Evolutionary conservation across 1,284 basidiomycete species (phyloP).

Genomic region (Rhodotorula sp.): DNA sequence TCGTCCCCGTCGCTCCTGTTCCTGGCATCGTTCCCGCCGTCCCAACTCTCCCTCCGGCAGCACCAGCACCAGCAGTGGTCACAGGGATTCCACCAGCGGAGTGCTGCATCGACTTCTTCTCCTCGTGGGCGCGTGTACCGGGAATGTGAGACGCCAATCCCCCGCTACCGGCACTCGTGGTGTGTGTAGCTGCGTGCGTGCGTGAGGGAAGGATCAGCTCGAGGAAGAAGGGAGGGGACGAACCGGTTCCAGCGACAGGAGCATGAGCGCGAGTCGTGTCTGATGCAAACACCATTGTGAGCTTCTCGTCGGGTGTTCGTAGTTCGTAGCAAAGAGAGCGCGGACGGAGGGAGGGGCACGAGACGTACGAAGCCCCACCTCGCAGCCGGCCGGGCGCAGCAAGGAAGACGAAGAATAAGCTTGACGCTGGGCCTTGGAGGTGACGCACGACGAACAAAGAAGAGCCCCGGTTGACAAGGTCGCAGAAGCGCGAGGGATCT

Average conservation of each 20-base stretch:
- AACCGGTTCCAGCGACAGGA: background rate
- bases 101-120: background rate
- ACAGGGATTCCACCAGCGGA: too few species aligned
- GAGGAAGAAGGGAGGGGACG: background rate
- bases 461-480: too few species aligned
- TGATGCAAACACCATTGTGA: too few species aligned
- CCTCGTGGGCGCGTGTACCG: slow-evolving; percentile 3
- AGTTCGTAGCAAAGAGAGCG: background rate
- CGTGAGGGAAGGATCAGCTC: background rate
- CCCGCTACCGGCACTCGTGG: background rate
- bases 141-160: slow-evolving; percentile 3
- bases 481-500: too few species aligned
- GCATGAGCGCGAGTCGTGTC: background rate
- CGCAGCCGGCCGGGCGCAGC: too few species aligned
- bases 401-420: too few species aligned
- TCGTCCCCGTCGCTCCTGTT: background rate
- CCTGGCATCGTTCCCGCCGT: slow-evolving; percentile 2
- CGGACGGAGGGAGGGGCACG: background rate
- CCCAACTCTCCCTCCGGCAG: background rate
- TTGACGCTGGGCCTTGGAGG: too few species aligned
- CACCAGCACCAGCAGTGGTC: background rate
- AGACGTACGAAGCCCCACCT: too few species aligned
- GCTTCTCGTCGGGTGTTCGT: background rate
- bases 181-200: background rate
- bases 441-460: too few species aligned